Evolutionary conservation across 108 stramenopile species (phyloP).

Genomic region (Nitzschia putrida): DNA sequence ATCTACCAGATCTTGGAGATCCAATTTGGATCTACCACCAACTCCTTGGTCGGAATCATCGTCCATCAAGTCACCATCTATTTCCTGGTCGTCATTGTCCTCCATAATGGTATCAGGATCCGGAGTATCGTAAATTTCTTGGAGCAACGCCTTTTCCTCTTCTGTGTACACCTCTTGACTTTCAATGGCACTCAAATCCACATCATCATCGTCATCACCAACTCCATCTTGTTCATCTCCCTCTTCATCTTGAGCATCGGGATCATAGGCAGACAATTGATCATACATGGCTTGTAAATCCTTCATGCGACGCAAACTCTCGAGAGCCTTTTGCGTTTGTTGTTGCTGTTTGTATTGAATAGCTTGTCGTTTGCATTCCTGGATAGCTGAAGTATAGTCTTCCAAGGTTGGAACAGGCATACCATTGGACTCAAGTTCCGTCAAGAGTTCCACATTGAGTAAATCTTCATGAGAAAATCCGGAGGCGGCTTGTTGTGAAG

Average conservation of each 20-base stretch:
- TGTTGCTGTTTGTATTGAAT: constrained; percentile 30
- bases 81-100: not conserved
- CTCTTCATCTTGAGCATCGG: not conserved
- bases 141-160: constrained; percentile 12
- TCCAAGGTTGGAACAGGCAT: constrained; percentile 28
- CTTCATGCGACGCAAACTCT: constrained; percentile 24
- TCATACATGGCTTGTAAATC: constrained; percentile 21
- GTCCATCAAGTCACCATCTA: not conserved
- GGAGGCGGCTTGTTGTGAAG: not conserved
- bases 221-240: not conserved
- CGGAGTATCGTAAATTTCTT: not conserved
- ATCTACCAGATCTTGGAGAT: constrained; percentile 27
- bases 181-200: not conserved
- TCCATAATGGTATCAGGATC: not conserved
- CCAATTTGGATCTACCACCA: not conserved
- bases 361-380: constrained; percentile 30
- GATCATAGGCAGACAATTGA: constrained; percentile 2
- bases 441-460: constrained; percentile 43
- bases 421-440: constrained; percentile 28
- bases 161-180: constrained; percentile 3
- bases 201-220: not conserved
- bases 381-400: constrained; percentile 24
- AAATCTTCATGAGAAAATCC: constrained; percentile 31
- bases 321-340: constrained; percentile 20
- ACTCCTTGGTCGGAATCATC: too few species aligned